These are phyloP conservation scores for Phialophora verrucosa DNA, from an alignment of 2,329 filamentous ascomycete species.

Conservation along the genomic window DNA sequence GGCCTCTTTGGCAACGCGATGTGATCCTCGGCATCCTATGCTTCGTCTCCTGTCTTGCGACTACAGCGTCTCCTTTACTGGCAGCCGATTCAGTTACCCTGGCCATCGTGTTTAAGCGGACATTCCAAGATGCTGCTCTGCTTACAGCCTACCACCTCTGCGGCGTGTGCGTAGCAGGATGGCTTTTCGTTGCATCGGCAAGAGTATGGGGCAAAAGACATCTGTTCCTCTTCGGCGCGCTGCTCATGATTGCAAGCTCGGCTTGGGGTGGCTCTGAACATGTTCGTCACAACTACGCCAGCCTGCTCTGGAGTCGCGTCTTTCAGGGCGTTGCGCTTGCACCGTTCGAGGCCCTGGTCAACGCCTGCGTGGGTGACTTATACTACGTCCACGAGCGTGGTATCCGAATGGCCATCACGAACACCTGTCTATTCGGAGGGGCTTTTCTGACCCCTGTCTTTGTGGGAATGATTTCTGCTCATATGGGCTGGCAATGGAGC, in stretches of 20 bases:
- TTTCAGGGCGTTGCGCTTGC: constrained; percentile 86
- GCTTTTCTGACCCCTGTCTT: constrained; percentile 84
- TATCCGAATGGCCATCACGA: constrained; percentile 81
- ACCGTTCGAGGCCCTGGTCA: constrained; percentile 88
- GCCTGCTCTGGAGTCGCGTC: constrained; percentile 76
- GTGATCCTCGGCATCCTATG: constrained; percentile 79
- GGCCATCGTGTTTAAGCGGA: constrained; percentile 66
- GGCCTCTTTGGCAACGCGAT: constrained; percentile 86
- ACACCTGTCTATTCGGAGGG: constrained; percentile 72
- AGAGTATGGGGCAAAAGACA: constrained; percentile 94
- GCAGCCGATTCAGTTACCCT: constrained; percentile 86
- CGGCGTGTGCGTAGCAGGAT: constrained; percentile 78
- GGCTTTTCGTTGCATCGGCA: constrained; percentile 85
- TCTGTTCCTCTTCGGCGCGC: constrained; percentile 76
- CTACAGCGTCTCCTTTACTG: constrained; percentile 82
- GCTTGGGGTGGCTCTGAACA: constrained; percentile 72
- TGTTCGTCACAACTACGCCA: constrained; percentile 69
- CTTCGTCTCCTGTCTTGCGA: constrained; percentile 79
- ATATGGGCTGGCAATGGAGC: constrained; percentile 38
- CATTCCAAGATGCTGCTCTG: constrained; percentile 77
- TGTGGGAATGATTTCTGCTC: constrained; percentile 57
- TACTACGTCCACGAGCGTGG: constrained; percentile 83
- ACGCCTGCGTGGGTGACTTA: constrained; percentile 85
- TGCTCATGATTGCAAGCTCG: constrained; percentile 74
- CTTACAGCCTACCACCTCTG: constrained; percentile 87